phyloP scores from a whole-genome alignment of 192 early-diverging fungal species.

The Dimargaris xerosporica region DNA sequence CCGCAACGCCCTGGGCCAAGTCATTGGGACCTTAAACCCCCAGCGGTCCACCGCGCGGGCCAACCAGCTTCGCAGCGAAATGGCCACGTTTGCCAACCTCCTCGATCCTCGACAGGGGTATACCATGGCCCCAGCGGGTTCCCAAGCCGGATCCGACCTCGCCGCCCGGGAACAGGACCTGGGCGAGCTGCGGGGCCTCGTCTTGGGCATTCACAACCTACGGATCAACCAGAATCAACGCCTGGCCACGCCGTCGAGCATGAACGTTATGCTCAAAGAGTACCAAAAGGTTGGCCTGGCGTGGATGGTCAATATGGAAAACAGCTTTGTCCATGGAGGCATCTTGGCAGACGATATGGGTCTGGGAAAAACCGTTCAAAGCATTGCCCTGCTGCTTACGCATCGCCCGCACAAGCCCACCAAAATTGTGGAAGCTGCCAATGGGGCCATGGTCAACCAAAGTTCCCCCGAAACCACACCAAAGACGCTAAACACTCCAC shows the following conservation, averaged over 20 bases:
- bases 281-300: slow-evolving; percentile 43
- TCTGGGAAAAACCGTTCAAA: slow-evolving; percentile 61
- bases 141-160: background rate
- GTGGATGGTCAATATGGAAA: slow-evolving; percentile 43
- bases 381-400: slow-evolving; percentile 40
- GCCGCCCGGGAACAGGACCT: background rate
- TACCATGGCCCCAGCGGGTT: background rate
- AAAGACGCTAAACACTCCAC: background rate
- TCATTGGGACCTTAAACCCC: background rate
- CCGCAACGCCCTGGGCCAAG: background rate
- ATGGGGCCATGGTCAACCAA: background rate
- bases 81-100: too few relatives aligned
- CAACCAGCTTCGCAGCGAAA: too few relatives aligned
- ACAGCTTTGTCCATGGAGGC: slow-evolving; percentile 28
- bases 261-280: slow-evolving; percentile 28
- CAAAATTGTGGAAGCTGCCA: background rate
- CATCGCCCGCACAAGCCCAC: slow-evolving; percentile 20
- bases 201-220: background rate
- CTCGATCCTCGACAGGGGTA: background rate
- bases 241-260: slow-evolving; percentile 29
- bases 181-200: background rate
- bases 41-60: background rate
- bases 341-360: slow-evolving; percentile 57
- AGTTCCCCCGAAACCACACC: slow-evolving; percentile 11
- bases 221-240: slow-evolving; percentile 15